Evolutionary conservation across 2,329 filamentous ascomycete species (phyloP).

Genomic region (Cladophialophora chaetospira): DNA sequence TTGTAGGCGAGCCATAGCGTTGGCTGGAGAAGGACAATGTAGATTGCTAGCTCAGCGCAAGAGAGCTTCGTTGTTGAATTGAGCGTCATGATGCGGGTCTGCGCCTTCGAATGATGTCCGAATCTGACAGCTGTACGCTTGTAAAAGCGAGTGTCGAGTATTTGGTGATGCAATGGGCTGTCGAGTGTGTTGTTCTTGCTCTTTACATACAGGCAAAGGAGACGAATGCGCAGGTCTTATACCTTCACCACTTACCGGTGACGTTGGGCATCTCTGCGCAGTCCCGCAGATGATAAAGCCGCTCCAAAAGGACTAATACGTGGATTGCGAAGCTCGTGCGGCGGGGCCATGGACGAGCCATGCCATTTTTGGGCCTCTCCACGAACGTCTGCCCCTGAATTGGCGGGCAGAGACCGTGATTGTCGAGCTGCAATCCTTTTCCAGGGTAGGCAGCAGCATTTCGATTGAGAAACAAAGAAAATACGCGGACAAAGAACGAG

Average conservation of each 20-base stretch:
- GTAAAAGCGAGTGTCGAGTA: too few species aligned
- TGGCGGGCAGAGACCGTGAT: not conserved
- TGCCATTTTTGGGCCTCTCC: conserved; percentile 1
- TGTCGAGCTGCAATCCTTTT: not conserved
- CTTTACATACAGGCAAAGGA: not conserved
- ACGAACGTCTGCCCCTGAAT: not conserved
- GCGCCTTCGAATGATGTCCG: not conserved
- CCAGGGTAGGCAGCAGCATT: conserved; percentile 6
- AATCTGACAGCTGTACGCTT: not conserved
- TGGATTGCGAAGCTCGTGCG: not conserved
- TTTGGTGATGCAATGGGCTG: not conserved
- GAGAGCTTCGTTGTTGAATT: conserved; percentile 20
- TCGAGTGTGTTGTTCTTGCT: not conserved
- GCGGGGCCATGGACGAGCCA: not conserved
- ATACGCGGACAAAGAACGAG: not conserved
- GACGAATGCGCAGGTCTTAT: conserved; percentile 1
- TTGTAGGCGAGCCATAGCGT: conserved; percentile 38
- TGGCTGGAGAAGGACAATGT: conserved; percentile 38
- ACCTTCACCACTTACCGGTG: not conserved
- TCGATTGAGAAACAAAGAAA: not conserved
- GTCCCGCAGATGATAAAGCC: not conserved
- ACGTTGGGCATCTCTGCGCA: not conserved
- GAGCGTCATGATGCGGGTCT: conserved; percentile 8
- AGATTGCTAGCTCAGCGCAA: conserved; percentile 37
- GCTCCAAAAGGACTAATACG: not conserved